Conservation (phyloP, 2,329 filamentous ascomycete species). For the Pyricularia pennisetigena region DNA sequence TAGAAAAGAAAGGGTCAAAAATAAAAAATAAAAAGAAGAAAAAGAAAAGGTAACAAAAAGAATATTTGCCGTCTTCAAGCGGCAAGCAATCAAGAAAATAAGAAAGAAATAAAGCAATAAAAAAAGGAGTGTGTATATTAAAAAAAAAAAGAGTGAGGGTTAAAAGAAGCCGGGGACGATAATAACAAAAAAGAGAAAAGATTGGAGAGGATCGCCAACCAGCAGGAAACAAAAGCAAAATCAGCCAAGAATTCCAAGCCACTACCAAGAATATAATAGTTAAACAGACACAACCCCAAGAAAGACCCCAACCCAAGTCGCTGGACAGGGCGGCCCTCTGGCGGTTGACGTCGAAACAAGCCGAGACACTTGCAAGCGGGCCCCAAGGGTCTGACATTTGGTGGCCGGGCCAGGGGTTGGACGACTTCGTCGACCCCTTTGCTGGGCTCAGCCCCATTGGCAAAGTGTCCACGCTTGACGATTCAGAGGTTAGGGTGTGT, state of each 20-base stretch:
- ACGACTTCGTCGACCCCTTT: neutral
- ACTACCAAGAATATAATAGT: neutral
- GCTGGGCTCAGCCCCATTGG: neutral
- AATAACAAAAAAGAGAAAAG: neutral
- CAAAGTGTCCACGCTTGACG: neutral
- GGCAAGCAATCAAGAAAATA: neutral
- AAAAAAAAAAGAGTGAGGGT: conserved; percentile 6
- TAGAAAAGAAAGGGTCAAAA: conserved; percentile 5
- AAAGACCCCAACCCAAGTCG: neutral
- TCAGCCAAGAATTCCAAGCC: neutral
- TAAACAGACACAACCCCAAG: neutral
- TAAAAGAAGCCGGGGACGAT: neutral
- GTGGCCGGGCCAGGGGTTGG: neutral
- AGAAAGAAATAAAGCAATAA: neutral
- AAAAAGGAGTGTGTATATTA: conserved; percentile 4
- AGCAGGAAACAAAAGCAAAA: neutral
- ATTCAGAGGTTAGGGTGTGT: neutral
- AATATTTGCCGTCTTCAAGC: neutral
- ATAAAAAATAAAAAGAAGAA: conserved; percentile 2
- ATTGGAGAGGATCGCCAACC: neutral
- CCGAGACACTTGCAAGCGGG: conserved; percentile 5
- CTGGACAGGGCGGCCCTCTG: neutral
- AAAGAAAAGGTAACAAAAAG: neutral
- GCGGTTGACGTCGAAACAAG: conserved; percentile 3
- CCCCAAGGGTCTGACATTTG: neutral